Evolutionary conservation across 148 eudicot species (phyloP).

Genomic region (Amaranthus hypochondriacus): DNA sequence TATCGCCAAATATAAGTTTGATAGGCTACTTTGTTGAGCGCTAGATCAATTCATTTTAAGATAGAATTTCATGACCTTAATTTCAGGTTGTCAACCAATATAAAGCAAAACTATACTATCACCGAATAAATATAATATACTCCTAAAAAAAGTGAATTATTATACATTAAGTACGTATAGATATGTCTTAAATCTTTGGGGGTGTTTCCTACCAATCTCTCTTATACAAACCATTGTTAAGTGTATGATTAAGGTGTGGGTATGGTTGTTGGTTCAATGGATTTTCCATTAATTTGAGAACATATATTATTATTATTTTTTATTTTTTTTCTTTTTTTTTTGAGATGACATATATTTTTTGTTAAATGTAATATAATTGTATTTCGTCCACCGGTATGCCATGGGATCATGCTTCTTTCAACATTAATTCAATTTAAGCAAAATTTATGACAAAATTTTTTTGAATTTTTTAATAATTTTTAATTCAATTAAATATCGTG

Average conservation of each 20-base stretch:
- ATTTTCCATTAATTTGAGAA: neutral
- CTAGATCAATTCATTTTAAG: too few relatives aligned
- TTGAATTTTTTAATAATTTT: too few relatives aligned
- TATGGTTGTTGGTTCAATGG: constrained; percentile 13
- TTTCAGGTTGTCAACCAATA: too few relatives aligned
- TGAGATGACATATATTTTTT: neutral
- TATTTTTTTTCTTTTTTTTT: neutral
- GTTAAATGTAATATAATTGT: neutral
- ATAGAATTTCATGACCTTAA: too few relatives aligned
- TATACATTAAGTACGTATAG: neutral
- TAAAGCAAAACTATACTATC: too few relatives aligned
- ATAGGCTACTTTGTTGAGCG: too few relatives aligned
- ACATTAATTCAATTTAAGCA: too few relatives aligned
- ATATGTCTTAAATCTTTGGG: neutral
- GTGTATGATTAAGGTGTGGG: constrained; percentile 16
- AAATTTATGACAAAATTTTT: too few relatives aligned
- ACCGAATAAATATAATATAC: too few relatives aligned
- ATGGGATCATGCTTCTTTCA: constrained; percentile 1
- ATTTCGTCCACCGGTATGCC: constrained; percentile 13
- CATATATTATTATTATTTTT: neutral
- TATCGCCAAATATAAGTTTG: too few relatives aligned
- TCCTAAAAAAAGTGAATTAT: too few relatives aligned
- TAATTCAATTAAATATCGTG: too few relatives aligned
- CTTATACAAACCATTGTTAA: constrained; percentile 5
- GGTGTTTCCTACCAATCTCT: constrained; percentile 24